phyloP scores from a whole-genome alignment of 352 stramenopile species.

The Stephanocyclus meneghinianus region DNA sequence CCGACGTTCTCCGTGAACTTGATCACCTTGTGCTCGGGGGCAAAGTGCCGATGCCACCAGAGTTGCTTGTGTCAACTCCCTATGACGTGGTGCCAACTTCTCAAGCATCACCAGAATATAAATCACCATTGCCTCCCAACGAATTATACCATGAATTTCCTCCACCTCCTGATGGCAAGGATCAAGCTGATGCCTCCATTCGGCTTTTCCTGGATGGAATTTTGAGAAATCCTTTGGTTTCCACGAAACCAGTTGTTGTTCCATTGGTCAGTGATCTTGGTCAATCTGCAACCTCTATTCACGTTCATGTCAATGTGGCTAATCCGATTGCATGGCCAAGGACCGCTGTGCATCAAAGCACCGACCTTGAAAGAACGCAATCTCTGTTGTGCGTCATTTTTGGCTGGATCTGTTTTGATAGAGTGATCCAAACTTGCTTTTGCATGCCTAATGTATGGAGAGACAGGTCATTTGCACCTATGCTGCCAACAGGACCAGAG shows the following conservation, averaged over 20 bases:
- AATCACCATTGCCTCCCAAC: conserved; percentile 22
- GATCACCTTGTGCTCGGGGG: conserved; percentile 27
- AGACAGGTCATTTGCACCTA: conserved; percentile 27
- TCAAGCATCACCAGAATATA: conserved; percentile 33
- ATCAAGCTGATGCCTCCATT: conserved; percentile 21
- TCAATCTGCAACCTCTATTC: conserved; percentile 30
- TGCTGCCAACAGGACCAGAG: conserved; percentile 20
- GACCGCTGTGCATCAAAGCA: background rate
- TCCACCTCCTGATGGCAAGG: conserved; percentile 16
- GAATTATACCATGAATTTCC: conserved; percentile 37
- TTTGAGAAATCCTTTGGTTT: conserved; percentile 22
- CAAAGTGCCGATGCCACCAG: conserved; percentile 18
- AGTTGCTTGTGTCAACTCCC: background rate
- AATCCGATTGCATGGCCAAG: conserved; percentile 23
- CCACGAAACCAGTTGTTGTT: conserved; percentile 8
- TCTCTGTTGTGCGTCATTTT: conserved; percentile 22
- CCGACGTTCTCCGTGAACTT: background rate
- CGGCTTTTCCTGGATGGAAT: conserved; percentile 25
- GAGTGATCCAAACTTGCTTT: conserved; percentile 18
- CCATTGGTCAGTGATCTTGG: conserved; percentile 27
- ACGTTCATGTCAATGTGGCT: conserved; percentile 24
- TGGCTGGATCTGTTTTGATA: conserved; percentile 24
- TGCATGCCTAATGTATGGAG: conserved; percentile 23
- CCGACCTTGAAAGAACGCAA: conserved; percentile 10
- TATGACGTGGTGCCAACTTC: conserved; percentile 7